Evolutionary conservation across 23 red algal genomes (phyloP).

Genomic region (Gracilaria domingensis): DNA sequence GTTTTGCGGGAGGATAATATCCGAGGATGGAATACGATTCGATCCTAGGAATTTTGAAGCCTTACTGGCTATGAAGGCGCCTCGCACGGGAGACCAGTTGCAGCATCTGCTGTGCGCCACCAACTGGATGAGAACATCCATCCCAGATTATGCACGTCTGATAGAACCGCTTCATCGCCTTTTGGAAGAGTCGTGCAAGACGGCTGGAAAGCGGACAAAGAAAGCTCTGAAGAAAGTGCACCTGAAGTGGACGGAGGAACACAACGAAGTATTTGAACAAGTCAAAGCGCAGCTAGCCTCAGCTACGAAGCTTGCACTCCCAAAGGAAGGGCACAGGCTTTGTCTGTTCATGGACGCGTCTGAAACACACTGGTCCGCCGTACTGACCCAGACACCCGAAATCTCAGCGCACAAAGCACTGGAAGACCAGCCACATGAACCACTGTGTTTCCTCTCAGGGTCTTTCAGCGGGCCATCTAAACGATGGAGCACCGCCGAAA

Average conservation of each 20-base stretch:
- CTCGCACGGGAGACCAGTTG: neutral
- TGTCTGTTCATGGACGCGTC: slow-evolving; percentile 58
- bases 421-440: slow-evolving; percentile 26
- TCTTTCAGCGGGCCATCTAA: slow-evolving; percentile 21
- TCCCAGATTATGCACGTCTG: slow-evolving; percentile 14
- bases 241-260: neutral
- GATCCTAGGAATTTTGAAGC: slow-evolving; percentile 13
- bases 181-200: neutral
- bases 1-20: slow-evolving; percentile 48
- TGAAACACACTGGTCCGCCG: slow-evolving; percentile 12
- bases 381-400: neutral
- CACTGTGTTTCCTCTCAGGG: slow-evolving; percentile 32
- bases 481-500: neutral
- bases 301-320: slow-evolving; percentile 28
- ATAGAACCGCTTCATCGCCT: neutral
- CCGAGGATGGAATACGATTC: neutral
- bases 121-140: slow-evolving; percentile 37
- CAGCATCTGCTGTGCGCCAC: slow-evolving; percentile 6
- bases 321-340: neutral
- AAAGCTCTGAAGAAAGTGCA: neutral
- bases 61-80: neutral
- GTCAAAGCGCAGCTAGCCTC: neutral
- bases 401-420: slow-evolving; percentile 7
- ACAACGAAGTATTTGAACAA: neutral
- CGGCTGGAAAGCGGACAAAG: slow-evolving; percentile 42